A percentile compares a stretch with the other conserved stretches of the same genome.
These are phyloP conservation scores for Mycosphaerella arachidis DNA, from an alignment of 2,329 filamentous ascomycete species.

Conservation along the genomic window DNA sequence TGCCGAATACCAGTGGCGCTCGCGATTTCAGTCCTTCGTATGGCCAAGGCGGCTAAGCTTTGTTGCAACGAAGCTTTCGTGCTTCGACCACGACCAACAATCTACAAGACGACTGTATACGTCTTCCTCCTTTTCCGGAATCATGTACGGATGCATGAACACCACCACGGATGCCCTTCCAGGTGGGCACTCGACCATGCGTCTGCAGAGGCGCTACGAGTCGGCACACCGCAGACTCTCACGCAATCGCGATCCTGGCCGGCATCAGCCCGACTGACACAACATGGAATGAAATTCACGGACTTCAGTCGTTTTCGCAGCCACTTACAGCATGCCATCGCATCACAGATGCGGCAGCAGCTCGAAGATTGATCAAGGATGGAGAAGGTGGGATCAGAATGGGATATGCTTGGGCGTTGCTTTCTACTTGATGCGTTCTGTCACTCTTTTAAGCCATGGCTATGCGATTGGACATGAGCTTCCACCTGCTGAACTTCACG, in stretches of 20 bases:
- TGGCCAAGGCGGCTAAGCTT: conserved; percentile 21
- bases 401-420: neutral
- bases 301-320: neutral
- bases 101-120: neutral
- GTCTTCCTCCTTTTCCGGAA: neutral
- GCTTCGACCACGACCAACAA: neutral
- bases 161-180: neutral
- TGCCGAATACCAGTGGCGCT: conserved; percentile 1
- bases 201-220: neutral
- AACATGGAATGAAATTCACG: neutral
- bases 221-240: neutral
- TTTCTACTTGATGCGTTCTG: conserved; percentile 5
- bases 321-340: neutral
- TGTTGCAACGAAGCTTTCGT: neutral
- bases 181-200: neutral
- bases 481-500: neutral
- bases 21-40: conserved; percentile 19
- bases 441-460: conserved; percentile 6
- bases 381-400: neutral
- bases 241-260: neutral
- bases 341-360: neutral
- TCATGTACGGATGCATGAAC: neutral
- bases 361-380: neutral
- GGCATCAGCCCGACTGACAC: neutral
- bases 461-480: conserved; percentile 3